Base-by-base conservation (phyloP, 2,329 filamentous ascomycete genomes). In the Teratosphaeriaceae sp. region DNA sequence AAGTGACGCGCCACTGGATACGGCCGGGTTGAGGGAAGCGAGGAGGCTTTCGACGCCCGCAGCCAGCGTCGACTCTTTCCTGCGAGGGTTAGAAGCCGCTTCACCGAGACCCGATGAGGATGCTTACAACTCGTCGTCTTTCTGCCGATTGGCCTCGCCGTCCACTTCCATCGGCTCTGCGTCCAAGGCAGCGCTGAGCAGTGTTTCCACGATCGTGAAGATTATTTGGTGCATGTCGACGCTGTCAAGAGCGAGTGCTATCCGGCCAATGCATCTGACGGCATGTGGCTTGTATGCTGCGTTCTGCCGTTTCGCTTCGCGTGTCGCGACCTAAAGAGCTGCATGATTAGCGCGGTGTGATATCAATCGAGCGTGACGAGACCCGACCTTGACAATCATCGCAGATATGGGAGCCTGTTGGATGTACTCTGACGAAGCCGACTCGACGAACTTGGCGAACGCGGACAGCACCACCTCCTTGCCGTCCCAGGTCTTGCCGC, bases 291-390 rank as follows among this genome's bases (percentile, higher is more conserved):
- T 79, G 64, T 97, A 98, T 6, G 73, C 72, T n/a, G 81, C 78
- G 57, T 96, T 96, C 59, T 89, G 90, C 23, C 92, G 79, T 70
- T 92, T 96, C 7, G 88, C 88, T 73, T 98, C 92, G 44, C 90
- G 78, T 13, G 90, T 63, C 4, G 78, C 78, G 51, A 95, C n/a
- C n/a, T n/a, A n/a, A n/a, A n/a, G n/a, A n/a, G n/a, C n/a, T n/a
- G n/a, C n/a, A n/a, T n/a, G n/a, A n/a, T n/a, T n/a, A n/a, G n/a
- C n/a, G n/a, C n/a, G n/a, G n/a, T n/a, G n/a, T n/a, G n/a, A n/a
- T n/a, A n/a, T n/a, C n/a, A n/a, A n/a, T n/a, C n/a, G n/a, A n/a
- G n/a, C n/a, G n/a, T n/a, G n/a, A n/a, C n/a, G n/a, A n/a, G n/a
- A n/a, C n/a, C n/a, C n/a, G n/a, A n/a, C 89, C 68, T 83, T 85